phyloP scores from a whole-genome alignment of 2,329 filamentous ascomycete genomes.

The Colletotrichum salicis region DNA sequence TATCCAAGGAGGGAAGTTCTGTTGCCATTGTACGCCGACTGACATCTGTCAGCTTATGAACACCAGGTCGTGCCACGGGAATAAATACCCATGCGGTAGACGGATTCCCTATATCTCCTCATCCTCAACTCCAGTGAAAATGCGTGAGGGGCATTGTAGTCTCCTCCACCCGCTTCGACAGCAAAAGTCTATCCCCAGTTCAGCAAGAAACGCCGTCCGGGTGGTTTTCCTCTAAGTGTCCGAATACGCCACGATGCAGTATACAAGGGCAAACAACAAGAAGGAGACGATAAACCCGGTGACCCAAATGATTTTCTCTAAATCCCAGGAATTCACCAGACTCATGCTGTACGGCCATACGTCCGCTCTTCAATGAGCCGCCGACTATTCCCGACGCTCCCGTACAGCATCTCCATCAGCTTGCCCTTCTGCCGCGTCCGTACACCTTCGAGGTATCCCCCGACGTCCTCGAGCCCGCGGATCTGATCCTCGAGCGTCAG shows the following conservation, averaged over 20 bases:
- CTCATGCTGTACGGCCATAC: conserved; percentile 23
- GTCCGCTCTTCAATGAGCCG: conserved; percentile 46
- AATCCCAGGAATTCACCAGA: not conserved
- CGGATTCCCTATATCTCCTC: conserved; percentile 5
- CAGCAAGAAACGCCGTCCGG: conserved; percentile 7
- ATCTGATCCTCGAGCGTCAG: conserved; percentile 88
- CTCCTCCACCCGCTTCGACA: not conserved
- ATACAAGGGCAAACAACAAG: not conserved
- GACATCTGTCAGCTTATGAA: too few species aligned
- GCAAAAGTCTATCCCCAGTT: not conserved
- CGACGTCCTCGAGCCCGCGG: conserved; percentile 80
- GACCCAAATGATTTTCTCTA: not conserved
- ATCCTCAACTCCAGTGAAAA: conserved; percentile 35
- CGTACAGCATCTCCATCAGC: conserved; percentile 83
- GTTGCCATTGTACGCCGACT: too few species aligned
- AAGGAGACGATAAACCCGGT: not conserved
- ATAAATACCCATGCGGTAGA: not conserved
- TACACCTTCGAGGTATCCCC: conserved; percentile 79
- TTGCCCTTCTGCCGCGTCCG: conserved; percentile 84
- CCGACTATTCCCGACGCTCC: conserved; percentile 49
- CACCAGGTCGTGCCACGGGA: too few species aligned
- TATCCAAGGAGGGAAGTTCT: not conserved
- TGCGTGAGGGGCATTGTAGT: not conserved
- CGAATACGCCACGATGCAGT: conserved; percentile 8
- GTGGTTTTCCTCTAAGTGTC: conserved; percentile 2